phyloP scores from a whole-genome alignment of 345 rosid species.

The Bruguiera parviflora region DNA sequence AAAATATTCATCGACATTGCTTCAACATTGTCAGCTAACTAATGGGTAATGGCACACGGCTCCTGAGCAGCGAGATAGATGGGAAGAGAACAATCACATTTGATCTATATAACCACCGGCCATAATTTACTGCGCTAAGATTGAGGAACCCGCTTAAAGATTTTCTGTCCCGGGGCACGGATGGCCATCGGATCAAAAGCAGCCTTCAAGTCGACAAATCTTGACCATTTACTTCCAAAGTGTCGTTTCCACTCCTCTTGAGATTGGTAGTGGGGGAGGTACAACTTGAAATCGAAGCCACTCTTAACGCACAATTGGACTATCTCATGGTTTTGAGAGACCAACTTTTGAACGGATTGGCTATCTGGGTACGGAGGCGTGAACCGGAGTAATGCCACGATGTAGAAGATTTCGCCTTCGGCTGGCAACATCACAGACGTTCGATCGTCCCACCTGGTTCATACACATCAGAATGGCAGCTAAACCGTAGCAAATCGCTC shows the following conservation, averaged over 20 bases:
- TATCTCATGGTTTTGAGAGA: constrained; percentile 61
- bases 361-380: constrained; percentile 26
- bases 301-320: constrained; percentile 44
- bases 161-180: constrained; percentile 90
- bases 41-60: constrained; percentile 14
- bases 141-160: constrained; percentile 48
- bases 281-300: constrained; percentile 71
- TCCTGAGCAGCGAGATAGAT: constrained; percentile 7
- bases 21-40: constrained; percentile 3
- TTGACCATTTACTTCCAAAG: constrained; percentile 71
- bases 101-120: background rate
- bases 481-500: too few relatives aligned
- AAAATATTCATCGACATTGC: constrained; percentile 18
- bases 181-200: constrained; percentile 75
- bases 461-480: too few relatives aligned
- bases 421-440: constrained; percentile 64
- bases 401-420: constrained; percentile 57
- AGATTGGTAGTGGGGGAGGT: constrained; percentile 80
- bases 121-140: constrained; percentile 5
- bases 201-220: constrained; percentile 59
- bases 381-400: constrained; percentile 79
- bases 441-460: constrained; percentile 65
- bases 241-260: constrained; percentile 76
- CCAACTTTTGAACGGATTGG: constrained; percentile 43
- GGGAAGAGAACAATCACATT: background rate